These are phyloP conservation scores for Mycena olivaceomarginata DNA, from an alignment of 768 basidiomycete species.

Conservation along the genomic window DNA sequence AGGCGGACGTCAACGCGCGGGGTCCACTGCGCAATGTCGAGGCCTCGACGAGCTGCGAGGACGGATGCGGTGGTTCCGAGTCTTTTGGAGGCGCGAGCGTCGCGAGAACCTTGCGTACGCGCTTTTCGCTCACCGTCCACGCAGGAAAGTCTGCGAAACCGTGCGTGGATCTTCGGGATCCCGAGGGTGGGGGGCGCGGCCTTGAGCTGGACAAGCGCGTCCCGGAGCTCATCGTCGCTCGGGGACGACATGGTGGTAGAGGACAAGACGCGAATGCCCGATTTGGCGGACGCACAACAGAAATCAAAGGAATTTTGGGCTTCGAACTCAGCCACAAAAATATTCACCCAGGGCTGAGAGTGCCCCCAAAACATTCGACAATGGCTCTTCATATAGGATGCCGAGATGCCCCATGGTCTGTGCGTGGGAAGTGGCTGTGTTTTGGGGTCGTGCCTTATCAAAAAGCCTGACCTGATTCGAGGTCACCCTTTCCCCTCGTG, in stretches of 20 bases:
- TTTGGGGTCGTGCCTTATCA: too few relatives aligned
- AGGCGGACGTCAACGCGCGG: constrained; percentile 78
- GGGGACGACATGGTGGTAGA: constrained; percentile 59
- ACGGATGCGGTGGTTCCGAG: constrained; percentile 39
- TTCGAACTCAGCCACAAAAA: too few relatives aligned
- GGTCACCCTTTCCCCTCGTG: too few relatives aligned
- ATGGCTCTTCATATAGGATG: too few relatives aligned
- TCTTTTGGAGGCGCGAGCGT: constrained; percentile 43
- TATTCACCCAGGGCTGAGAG: too few relatives aligned
- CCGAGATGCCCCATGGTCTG: too few relatives aligned
- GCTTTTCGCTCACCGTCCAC: constrained; percentile 85
- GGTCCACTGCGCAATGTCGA: constrained; percentile 80
- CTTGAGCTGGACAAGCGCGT: constrained; percentile 73
- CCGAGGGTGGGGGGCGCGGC: constrained; percentile 72
- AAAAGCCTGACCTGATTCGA: too few relatives aligned
- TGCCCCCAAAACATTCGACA: too few relatives aligned
- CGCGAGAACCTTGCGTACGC: constrained; percentile 81
- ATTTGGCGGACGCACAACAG: too few relatives aligned
- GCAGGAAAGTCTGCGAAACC: constrained; percentile 6
- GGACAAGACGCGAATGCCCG: too few relatives aligned
- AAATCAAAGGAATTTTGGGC: too few relatives aligned
- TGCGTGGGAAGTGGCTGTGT: too few relatives aligned
- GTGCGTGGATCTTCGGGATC: constrained; percentile 11
- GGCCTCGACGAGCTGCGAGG: constrained; percentile 67
- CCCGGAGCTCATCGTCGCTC: neutral